Percentiles rank a stretch among this genome's conserved stretches.
phyloP scores from a whole-genome alignment of 2,329 filamentous ascomycete species.

The Colletotrichum kahawae region DNA sequence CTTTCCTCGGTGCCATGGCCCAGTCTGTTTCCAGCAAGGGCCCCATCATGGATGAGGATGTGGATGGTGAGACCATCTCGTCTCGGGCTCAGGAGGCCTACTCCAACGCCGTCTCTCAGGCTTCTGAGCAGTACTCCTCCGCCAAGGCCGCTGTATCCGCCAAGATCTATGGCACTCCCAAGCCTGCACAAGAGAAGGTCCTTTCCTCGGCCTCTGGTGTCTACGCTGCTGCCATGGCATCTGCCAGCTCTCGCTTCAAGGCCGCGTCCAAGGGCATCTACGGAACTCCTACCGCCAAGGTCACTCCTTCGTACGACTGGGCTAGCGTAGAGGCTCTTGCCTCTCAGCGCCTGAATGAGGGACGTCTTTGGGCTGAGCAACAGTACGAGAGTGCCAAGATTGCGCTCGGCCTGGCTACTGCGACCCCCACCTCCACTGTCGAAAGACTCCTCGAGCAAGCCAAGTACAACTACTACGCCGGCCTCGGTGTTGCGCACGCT shows the following conservation, averaged over 20 bases:
- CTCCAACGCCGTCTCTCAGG: slow-evolving; percentile 66
- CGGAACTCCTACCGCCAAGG: slow-evolving; percentile 50
- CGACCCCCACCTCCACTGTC: slow-evolving; percentile 58
- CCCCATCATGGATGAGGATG: slow-evolving; percentile 55
- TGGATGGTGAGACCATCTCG: slow-evolving; percentile 42
- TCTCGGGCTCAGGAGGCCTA: slow-evolving; percentile 63
- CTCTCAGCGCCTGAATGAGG: slow-evolving; percentile 71
- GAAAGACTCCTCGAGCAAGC: slow-evolving; percentile 68
- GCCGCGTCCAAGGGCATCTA: slow-evolving; percentile 56
- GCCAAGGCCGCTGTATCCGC: slow-evolving; percentile 71
- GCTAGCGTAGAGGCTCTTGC: slow-evolving; percentile 66
- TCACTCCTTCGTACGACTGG: slow-evolving; percentile 49
- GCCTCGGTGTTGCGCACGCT: slow-evolving; percentile 77
- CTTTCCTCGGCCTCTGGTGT: slow-evolving; percentile 71
- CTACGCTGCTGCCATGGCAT: slow-evolving; percentile 69
- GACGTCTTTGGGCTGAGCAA: slow-evolving; percentile 71
- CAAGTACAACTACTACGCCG: slow-evolving; percentile 75
- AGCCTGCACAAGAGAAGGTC: slow-evolving; percentile 66
- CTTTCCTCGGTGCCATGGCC: slow-evolving; percentile 55
- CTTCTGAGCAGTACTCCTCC: slow-evolving; percentile 70
- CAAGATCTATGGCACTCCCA: slow-evolving; percentile 71
- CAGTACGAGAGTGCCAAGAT: slow-evolving; percentile 74
- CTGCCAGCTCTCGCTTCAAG: slow-evolving; percentile 64
- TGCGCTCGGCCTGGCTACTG: slow-evolving; percentile 66
- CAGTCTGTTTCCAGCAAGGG: slow-evolving; percentile 52